phyloP scores from a whole-genome alignment of 192 early-diverging fungal species.

The Rhizophagus sp. region DNA sequence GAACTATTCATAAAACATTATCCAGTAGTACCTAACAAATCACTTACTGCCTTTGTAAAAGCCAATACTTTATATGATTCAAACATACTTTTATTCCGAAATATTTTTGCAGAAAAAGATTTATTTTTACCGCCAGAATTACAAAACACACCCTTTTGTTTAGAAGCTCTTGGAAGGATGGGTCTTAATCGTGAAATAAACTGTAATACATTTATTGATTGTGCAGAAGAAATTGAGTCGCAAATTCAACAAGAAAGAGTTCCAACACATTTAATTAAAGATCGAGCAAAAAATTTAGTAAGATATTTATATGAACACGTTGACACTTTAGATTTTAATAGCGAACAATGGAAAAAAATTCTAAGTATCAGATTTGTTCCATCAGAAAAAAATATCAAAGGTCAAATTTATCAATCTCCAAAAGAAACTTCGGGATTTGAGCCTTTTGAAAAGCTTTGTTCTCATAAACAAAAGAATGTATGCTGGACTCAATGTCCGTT shows the following conservation, averaged over 20 bases:
- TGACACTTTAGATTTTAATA: neutral
- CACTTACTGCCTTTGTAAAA: neutral
- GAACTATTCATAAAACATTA: neutral
- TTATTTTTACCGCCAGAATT: slow-evolving; percentile 8
- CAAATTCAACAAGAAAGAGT: neutral
- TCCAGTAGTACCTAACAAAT: neutral
- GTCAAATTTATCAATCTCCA: neutral
- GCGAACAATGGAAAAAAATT: neutral
- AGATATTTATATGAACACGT: neutral
- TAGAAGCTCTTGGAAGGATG: neutral
- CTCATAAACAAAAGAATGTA: neutral
- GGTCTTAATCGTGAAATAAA: neutral
- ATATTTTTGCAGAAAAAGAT: neutral
- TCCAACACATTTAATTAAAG: neutral
- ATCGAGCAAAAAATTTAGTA: neutral
- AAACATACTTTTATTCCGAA: neutral
- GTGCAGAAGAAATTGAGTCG: neutral
- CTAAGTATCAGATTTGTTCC: neutral
- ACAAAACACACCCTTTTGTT: neutral
- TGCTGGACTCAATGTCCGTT: neutral
- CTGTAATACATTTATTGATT: neutral
- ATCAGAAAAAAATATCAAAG: neutral
- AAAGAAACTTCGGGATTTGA: neutral
- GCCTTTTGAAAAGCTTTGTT: neutral
- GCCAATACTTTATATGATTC: neutral